A percentile compares a stretch with the other conserved stretches of the same genome.
Conservation (phyloP, 805 yeast species). For the Zygosaccharomyces kombuchaensis region DNA sequence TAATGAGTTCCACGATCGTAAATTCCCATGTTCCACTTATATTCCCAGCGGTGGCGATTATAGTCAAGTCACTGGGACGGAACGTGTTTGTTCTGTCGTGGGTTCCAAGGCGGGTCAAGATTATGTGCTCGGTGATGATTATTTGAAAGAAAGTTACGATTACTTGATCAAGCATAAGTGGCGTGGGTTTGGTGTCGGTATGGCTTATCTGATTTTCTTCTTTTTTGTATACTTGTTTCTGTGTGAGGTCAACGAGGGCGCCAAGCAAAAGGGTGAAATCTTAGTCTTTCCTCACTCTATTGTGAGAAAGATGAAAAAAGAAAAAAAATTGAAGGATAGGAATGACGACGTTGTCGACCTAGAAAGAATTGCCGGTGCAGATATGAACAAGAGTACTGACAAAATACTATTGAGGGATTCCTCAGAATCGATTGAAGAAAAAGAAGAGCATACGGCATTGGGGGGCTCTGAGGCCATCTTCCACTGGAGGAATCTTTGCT, state of each 20-base stretch:
- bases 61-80: constrained; percentile 30
- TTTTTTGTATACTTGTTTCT: constrained; percentile 48
- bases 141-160: constrained; percentile 40
- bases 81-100: constrained; percentile 50
- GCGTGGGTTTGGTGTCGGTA: constrained; percentile 60
- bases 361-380: constrained; percentile 22
- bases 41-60: constrained; percentile 48
- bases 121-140: constrained; percentile 50
- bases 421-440: constrained; percentile 11
- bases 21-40: constrained; percentile 43
- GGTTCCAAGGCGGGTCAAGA: constrained; percentile 52
- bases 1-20: constrained; percentile 49
- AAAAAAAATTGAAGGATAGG: constrained; percentile 25
- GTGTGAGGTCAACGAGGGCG: constrained; percentile 56
- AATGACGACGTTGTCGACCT: constrained; percentile 27
- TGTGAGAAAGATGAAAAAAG: constrained; percentile 44
- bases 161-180: constrained; percentile 49
- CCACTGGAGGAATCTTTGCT: constrained; percentile 75
- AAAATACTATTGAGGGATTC: constrained; percentile 26
- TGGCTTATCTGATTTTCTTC: constrained; percentile 54
- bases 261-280: constrained; percentile 68
- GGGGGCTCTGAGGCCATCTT: constrained; percentile 46
- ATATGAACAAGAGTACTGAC: constrained; percentile 17
- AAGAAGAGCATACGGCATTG: constrained; percentile 28
- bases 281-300: constrained; percentile 52